Evolutionary conservation across 2,329 filamentous ascomycete genomes (phyloP).

Genomic region (Hymenoscyphus occultus): DNA sequence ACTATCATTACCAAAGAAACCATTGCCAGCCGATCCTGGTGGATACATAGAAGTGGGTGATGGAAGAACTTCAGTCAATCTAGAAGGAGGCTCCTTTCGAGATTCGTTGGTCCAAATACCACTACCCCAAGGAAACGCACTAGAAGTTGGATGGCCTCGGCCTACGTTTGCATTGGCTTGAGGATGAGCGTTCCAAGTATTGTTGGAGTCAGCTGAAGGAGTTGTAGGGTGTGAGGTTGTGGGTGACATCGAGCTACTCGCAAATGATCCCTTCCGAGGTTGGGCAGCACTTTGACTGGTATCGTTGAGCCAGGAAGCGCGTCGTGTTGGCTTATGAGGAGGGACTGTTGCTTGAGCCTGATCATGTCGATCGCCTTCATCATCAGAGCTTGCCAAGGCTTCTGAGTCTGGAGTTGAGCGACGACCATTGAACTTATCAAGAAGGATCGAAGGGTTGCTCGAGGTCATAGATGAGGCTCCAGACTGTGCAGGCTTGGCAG

Average conservation of each 20-base stretch:
- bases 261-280: slow-evolving; percentile 74
- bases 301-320: slow-evolving; percentile 85
- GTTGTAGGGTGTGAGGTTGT: slow-evolving; percentile 79
- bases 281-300: slow-evolving; percentile 61
- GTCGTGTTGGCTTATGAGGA: slow-evolving; percentile 62
- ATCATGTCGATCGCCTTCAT: slow-evolving; percentile 70
- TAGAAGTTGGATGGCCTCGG: slow-evolving; percentile 43
- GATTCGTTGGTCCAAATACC: slow-evolving; percentile 78
- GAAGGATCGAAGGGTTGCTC: slow-evolving; percentile 61
- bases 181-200: slow-evolving; percentile 55
- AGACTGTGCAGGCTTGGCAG: slow-evolving; percentile 46
- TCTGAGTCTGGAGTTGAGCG: slow-evolving; percentile 93
- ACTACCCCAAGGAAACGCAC: slow-evolving; percentile 68
- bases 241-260: slow-evolving; percentile 72
- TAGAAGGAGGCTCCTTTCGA: slow-evolving; percentile 72
- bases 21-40: slow-evolving; percentile 41
- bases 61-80: slow-evolving; percentile 70
- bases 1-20: slow-evolving; percentile 47
- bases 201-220: slow-evolving; percentile 63
- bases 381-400: slow-evolving; percentile 88
- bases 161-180: slow-evolving; percentile 41
- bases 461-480: slow-evolving; percentile 48
- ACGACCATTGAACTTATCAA: slow-evolving; percentile 74
- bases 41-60: slow-evolving; percentile 63
- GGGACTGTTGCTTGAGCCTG: slow-evolving; percentile 46